A percentile compares a stretch with the other conserved stretches of the same genome.
These are phyloP conservation scores for Eutypella sp. DNA, from an alignment of 2,329 filamentous ascomycete species.

Conservation along the genomic window DNA sequence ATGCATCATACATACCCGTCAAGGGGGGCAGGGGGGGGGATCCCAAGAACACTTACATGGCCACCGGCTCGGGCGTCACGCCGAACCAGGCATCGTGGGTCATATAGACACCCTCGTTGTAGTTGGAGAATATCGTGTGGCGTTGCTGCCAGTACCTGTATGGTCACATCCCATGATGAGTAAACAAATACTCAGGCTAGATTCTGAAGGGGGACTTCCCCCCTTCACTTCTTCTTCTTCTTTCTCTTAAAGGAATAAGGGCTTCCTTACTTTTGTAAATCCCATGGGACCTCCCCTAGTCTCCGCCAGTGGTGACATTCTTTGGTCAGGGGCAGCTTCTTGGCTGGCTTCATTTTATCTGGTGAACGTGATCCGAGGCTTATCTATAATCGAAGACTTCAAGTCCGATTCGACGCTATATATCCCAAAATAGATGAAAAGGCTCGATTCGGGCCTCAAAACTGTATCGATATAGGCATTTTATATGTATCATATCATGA, in stretches of 20 bases:
- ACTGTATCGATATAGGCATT: too few species aligned
- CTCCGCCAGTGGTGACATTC: constrained; percentile 71
- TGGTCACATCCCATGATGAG: not conserved
- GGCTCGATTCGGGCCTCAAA: too few species aligned
- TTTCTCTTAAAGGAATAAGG: too few species aligned
- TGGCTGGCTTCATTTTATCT: constrained; percentile 35
- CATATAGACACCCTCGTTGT: constrained; percentile 83
- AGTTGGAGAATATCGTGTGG: constrained; percentile 79
- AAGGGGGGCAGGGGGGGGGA: not conserved
- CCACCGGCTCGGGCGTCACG: constrained; percentile 89
- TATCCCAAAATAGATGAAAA: too few species aligned
- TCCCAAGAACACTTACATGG: constrained; percentile 52
- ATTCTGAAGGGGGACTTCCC: too few species aligned
- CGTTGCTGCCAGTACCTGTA: constrained; percentile 84
- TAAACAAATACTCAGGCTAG: constrained; percentile 1
- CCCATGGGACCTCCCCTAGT: constrained; percentile 67
- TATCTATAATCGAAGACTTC: too few species aligned
- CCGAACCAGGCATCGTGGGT: constrained; percentile 96
- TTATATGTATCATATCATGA: too few species aligned
- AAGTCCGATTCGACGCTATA: too few species aligned
- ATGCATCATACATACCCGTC: too few species aligned
- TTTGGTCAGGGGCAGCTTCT: constrained; percentile 49
- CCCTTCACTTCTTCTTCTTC: too few species aligned
- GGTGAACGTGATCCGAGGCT: not conserved
- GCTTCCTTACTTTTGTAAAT: constrained; percentile 73